Percentiles rank a stretch among this genome's conserved stretches.
Conservation (phyloP, 2,329 filamentous ascomycete genomes). For the Colletotrichum salicis region DNA sequence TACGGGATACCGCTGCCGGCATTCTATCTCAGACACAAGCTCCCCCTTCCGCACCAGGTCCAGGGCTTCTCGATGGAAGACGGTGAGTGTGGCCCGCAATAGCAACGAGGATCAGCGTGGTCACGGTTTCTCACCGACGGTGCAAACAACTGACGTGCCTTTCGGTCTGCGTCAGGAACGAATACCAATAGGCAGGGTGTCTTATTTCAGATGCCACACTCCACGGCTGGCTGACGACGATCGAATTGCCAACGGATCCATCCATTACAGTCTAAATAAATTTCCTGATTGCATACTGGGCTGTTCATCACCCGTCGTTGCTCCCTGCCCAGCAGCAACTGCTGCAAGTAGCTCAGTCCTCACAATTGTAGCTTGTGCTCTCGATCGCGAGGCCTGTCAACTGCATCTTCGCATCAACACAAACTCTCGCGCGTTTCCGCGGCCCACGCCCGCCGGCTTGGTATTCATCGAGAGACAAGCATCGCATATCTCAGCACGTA, state of each 20-base stretch:
- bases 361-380: background rate
- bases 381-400: background rate
- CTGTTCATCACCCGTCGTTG: conserved; percentile 19
- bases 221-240: conserved; percentile 1
- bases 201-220: conserved; percentile 6
- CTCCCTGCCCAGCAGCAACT: background rate
- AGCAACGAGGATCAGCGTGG: conserved; percentile 1
- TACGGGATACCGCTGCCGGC: conserved; percentile 21
- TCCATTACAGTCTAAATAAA: conserved; percentile 9
- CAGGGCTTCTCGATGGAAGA: conserved; percentile 22
- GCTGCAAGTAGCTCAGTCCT: background rate
- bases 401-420: background rate
- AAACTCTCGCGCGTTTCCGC: background rate
- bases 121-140: conserved; percentile 5
- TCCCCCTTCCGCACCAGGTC: conserved; percentile 15
- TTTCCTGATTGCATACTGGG: conserved; percentile 21
- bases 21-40: conserved; percentile 26
- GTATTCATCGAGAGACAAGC: conserved; percentile 8
- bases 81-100: conserved; percentile 24
- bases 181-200: background rate
- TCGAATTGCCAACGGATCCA: conserved; percentile 12
- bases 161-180: conserved; percentile 11
- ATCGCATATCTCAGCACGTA: conserved; percentile 21
- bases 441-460: background rate
- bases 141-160: conserved; percentile 10